These are phyloP conservation scores for Plasmodium knowlesi DNA, from an alignment of 169 alveolate species.

Conservation along the genomic window DNA sequence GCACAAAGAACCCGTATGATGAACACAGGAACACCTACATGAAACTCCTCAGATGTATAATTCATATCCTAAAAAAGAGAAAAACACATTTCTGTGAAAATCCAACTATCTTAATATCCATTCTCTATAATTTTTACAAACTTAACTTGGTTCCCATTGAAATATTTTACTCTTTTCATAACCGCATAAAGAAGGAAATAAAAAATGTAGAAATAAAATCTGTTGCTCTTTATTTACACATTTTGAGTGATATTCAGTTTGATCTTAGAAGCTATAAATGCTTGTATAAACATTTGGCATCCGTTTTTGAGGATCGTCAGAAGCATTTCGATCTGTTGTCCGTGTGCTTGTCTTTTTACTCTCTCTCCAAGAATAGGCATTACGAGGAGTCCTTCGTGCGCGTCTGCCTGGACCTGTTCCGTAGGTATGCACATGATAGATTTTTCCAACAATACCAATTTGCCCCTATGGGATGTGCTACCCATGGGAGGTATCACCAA, in stretches of 20 bases:
- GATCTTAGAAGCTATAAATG: conserved; percentile 23
- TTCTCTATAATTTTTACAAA: conserved; percentile 35
- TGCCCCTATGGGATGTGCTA: too few species aligned
- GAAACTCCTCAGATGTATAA: conserved; percentile 36
- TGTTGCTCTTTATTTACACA: conserved; percentile 26
- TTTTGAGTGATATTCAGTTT: conserved; percentile 42
- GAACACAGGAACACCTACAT: conserved; percentile 36
- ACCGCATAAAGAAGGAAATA: conserved; percentile 44
- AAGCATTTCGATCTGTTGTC: conserved; percentile 31
- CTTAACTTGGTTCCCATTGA: conserved; percentile 64
- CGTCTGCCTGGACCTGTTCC: not conserved
- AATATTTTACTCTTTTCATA: conserved; percentile 45
- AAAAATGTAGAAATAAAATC: conserved; percentile 36
- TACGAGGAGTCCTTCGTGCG: conserved; percentile 26
- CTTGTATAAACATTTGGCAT: conserved; percentile 12
- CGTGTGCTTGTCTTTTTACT: conserved; percentile 34
- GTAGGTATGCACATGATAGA: too few species aligned
- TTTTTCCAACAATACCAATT: too few species aligned
- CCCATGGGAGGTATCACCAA: too few species aligned
- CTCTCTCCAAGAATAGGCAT: conserved; percentile 29
- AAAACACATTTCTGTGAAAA: not conserved
- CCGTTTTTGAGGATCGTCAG: not conserved
- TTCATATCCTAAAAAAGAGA: conserved; percentile 23
- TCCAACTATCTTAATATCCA: conserved; percentile 30
- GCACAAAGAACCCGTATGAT: not conserved